These are phyloP conservation scores for Xylariaceae sp. DNA, from an alignment of 2,329 filamentous ascomycete genomes.

Conservation along the genomic window DNA sequence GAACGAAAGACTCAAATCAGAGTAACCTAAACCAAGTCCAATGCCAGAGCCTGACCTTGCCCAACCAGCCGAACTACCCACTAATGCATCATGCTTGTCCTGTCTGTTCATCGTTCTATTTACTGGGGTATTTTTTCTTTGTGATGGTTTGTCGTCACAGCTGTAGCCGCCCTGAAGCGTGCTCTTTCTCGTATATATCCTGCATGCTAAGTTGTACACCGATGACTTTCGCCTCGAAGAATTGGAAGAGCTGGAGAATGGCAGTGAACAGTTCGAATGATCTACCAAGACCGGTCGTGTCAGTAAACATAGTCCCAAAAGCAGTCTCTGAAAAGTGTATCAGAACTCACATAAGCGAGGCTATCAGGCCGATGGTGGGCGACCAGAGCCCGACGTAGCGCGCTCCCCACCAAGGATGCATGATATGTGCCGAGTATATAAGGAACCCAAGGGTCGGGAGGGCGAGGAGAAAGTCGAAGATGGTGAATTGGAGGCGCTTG, in stretches of 20 bases:
- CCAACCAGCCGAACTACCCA: no score
- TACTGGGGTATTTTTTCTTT: no score
- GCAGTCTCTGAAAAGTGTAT: no score
- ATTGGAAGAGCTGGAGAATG: constrained; percentile 25
- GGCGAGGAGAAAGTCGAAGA: constrained; percentile 22
- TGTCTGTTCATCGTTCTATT: no score
- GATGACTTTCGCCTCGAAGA: constrained; percentile 27
- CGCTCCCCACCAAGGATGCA: constrained; percentile 26
- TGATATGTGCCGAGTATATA: constrained; percentile 25
- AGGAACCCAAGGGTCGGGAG: constrained; percentile 21
- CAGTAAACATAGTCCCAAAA: no score
- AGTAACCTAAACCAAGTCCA: no score
- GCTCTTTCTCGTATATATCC: constrained; percentile 26
- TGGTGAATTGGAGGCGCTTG: constrained; percentile 21
- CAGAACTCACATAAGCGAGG: constrained; percentile 25
- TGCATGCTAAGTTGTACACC: constrained; percentile 24
- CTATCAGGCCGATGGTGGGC: constrained; percentile 24
- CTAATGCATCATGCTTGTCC: no score
- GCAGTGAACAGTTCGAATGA: constrained; percentile 23
- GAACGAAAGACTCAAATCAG: no score
- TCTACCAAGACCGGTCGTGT: constrained; percentile 4
- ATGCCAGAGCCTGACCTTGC: no score
- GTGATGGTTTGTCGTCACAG: constrained; percentile 15
- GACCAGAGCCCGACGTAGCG: constrained; percentile 25
- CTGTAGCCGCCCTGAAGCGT: constrained; percentile 19